phyloP scores from a whole-genome alignment of 1,284 basidiomycete species.

The Tilletia indica region DNA sequence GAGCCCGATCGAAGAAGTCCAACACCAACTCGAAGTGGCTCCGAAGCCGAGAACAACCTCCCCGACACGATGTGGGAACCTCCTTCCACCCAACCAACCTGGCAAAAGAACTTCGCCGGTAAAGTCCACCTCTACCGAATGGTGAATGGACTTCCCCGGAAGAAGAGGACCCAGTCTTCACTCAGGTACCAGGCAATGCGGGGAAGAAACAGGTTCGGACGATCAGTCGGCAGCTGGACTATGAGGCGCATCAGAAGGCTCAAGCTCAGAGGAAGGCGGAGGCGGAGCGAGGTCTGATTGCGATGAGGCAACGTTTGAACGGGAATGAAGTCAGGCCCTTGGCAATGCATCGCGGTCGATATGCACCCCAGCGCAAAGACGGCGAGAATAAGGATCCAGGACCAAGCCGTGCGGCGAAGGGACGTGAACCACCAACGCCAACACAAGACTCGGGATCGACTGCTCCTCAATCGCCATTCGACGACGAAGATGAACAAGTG shows the following conservation, averaged over 20 bases:
- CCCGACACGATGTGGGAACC: neutral
- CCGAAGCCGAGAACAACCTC: too few species aligned
- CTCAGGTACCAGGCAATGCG: neutral
- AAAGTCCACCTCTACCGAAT: neutral
- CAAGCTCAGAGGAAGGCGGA: neutral
- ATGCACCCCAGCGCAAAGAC: too few species aligned
- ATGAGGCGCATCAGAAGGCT: neutral
- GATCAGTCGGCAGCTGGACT: neutral
- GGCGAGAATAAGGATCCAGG: too few species aligned
- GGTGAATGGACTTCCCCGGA: neutral
- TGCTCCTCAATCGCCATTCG: too few species aligned
- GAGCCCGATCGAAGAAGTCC: neutral
- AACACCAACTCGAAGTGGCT: too few species aligned
- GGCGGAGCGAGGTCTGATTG: neutral
- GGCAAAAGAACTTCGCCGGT: neutral
- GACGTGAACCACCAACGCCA: too few species aligned
- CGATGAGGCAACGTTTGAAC: neutral
- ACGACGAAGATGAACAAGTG: too few species aligned
- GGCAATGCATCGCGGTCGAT: neutral
- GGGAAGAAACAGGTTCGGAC: neutral
- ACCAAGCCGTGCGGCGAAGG: too few species aligned
- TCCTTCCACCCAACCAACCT: neutral
- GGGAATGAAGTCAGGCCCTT: neutral
- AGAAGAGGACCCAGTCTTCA: slow-evolving; percentile 2
- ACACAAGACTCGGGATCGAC: too few species aligned